Conservation (phyloP, 805 yeast species). For the Yarrowia phangngaensis region DNA sequence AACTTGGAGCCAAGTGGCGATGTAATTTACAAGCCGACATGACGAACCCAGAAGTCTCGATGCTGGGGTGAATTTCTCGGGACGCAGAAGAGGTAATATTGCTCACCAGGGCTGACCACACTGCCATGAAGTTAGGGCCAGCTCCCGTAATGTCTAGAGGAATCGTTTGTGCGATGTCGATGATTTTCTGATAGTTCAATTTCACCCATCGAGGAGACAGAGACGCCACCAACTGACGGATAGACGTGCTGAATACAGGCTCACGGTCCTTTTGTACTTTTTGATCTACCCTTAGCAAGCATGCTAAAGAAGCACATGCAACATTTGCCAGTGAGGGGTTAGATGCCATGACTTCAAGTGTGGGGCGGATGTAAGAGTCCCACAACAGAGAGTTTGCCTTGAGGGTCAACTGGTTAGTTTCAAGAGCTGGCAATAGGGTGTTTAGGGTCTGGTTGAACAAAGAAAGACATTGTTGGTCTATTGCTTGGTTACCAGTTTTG, state of each 20-base stretch:
- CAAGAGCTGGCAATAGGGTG: slow-evolving; percentile 1
- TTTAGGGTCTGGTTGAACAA: slow-evolving; percentile 21
- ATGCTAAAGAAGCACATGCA: slow-evolving; percentile 9
- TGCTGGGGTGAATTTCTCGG: slow-evolving; percentile 11
- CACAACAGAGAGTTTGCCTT: slow-evolving; percentile 20
- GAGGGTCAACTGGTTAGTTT: slow-evolving; percentile 14
- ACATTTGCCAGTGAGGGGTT: slow-evolving; percentile 7
- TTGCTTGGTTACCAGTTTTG: neutral
- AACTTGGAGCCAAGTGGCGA: slow-evolving; percentile 3
- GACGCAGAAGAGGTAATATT: slow-evolving; percentile 1
- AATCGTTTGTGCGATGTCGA: slow-evolving; percentile 1
- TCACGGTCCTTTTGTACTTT: slow-evolving; percentile 9
- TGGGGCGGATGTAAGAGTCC: slow-evolving; percentile 22
- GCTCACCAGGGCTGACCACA: slow-evolving; percentile 9
- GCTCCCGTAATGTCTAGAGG: slow-evolving; percentile 1
- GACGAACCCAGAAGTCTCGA: slow-evolving; percentile 5
- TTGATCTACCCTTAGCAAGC: slow-evolving; percentile 1
- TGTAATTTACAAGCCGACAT: slow-evolving; percentile 3
- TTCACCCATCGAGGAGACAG: slow-evolving; percentile 16
- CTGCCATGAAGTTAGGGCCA: slow-evolving; percentile 1
- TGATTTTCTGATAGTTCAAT: slow-evolving; percentile 9
- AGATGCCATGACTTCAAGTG: slow-evolving; percentile 4
- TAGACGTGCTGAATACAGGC: slow-evolving; percentile 7
- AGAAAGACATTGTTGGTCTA: slow-evolving; percentile 15
- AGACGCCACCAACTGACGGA: neutral